Conservation (phyloP, 176 grass and related monocot genomes). For the Thalia dealbata region DNA sequence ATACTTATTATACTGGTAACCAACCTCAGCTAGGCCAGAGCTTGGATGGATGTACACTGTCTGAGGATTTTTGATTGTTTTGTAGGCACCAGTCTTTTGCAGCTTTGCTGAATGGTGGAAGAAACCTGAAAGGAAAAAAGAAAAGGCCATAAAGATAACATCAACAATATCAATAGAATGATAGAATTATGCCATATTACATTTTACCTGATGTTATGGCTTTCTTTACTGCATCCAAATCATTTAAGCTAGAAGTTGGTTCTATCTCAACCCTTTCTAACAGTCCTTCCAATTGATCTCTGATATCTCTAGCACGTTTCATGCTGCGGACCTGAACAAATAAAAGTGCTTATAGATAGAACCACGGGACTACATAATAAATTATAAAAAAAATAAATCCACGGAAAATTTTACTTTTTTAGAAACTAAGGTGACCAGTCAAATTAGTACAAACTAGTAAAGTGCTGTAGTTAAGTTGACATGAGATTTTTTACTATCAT, state of each 20-base stretch:
- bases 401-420: too few relatives aligned
- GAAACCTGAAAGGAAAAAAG: constrained; percentile 45
- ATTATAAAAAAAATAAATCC: neutral
- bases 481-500: too few relatives aligned
- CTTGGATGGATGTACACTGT: constrained; percentile 85
- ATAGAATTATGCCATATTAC: neutral
- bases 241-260: constrained; percentile 48
- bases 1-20: neutral
- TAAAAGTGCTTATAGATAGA: constrained; percentile 14
- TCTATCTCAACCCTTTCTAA: constrained; percentile 97
- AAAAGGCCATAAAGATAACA: neutral
- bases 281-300: constrained; percentile 87
- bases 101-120: constrained; percentile 84
- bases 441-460: too few relatives aligned
- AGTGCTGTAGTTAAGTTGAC: too few relatives aligned
- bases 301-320: constrained; percentile 84
- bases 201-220: constrained; percentile 89
- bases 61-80: constrained; percentile 78
- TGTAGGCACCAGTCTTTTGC: constrained; percentile 84
- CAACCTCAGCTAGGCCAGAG: constrained; percentile 81
- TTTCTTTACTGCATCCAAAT: constrained; percentile 74
- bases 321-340: constrained; percentile 70
- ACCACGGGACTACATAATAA: neutral
- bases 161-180: neutral
- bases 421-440: too few relatives aligned